phyloP scores from a whole-genome alignment of 495 filamentous ascomycete species.

The Talaromyces ruber region DNA sequence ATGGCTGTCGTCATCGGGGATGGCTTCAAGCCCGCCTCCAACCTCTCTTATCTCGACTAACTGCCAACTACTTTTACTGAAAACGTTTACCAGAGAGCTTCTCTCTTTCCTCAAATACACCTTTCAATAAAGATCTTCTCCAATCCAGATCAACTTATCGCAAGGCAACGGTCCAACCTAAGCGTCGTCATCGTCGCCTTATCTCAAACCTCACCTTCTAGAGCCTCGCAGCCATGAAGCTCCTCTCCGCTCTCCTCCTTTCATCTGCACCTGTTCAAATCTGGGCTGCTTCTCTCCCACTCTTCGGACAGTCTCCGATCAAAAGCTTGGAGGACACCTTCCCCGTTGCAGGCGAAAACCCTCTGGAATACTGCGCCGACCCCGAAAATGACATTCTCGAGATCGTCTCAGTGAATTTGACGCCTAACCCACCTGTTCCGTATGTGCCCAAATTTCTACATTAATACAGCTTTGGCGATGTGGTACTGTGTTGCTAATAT shows the following conservation, averaged over 20 bases:
- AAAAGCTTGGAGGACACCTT: constrained; percentile 8
- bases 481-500: background rate
- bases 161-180: background rate
- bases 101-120: background rate
- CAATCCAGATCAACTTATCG: background rate
- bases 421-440: constrained; percentile 81
- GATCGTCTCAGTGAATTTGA: constrained; percentile 71
- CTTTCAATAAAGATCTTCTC: background rate
- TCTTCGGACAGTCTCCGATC: constrained; percentile 24
- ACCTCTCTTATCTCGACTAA: background rate
- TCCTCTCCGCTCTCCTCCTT: constrained; percentile 31
- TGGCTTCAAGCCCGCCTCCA: constrained; percentile 1
- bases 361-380: constrained; percentile 54
- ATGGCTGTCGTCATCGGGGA: constrained; percentile 1
- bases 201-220: background rate
- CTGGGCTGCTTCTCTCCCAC: constrained; percentile 23
- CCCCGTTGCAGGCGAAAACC: constrained; percentile 33
- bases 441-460: constrained; percentile 39
- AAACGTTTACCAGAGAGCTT: background rate
- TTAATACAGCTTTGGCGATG: background rate
- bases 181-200: background rate
- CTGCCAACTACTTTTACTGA: background rate
- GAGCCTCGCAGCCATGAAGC: constrained; percentile 31
- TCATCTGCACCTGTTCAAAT: constrained; percentile 23
- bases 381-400: constrained; percentile 54